These are phyloP conservation scores for Globisporangium megalacanthum DNA, from an alignment of 352 stramenopile genomes.

Conservation along the genomic window DNA sequence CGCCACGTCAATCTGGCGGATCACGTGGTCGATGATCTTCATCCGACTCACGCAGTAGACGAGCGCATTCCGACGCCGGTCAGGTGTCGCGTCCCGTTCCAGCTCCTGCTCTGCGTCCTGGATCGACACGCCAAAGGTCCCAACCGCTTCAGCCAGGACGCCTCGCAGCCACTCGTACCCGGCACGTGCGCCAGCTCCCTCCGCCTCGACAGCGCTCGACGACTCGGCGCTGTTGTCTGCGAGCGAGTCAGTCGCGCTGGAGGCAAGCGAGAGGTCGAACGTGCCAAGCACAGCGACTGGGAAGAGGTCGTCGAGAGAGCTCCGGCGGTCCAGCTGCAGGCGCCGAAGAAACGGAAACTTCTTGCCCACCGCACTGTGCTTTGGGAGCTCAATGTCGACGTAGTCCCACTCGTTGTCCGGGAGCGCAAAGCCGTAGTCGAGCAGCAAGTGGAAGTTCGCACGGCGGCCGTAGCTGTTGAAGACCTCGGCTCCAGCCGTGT, in stretches of 20 bases:
- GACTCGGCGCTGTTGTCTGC: neutral
- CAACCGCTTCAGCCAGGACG: conserved; percentile 11
- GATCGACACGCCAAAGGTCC: conserved; percentile 16
- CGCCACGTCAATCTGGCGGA: conserved; percentile 35
- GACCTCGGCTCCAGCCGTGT: conserved; percentile 58
- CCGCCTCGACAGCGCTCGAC: neutral
- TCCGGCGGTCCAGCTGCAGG: conserved; percentile 42
- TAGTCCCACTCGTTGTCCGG: conserved; percentile 87
- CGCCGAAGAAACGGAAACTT: conserved; percentile 45
- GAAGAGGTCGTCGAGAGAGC: conserved; percentile 45
- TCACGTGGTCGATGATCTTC: conserved; percentile 29
- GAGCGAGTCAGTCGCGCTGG: neutral
- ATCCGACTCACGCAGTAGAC: conserved; percentile 41
- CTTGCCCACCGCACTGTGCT: conserved; percentile 18
- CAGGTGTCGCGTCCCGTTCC: conserved; percentile 7
- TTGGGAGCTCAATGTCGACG: conserved; percentile 55
- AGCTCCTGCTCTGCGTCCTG: conserved; percentile 24
- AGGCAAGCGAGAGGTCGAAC: neutral
- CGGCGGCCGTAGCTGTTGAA: conserved; percentile 91
- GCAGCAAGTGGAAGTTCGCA: conserved; percentile 82
- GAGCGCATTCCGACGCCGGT: conserved; percentile 34
- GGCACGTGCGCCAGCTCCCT: neutral
- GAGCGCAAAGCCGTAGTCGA: conserved; percentile 92
- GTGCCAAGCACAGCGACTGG: conserved; percentile 11
- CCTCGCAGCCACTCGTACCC: conserved; percentile 14